Conservation (phyloP, 1,284 basidiomycete genomes). For the Pulveroboletus sp. region DNA sequence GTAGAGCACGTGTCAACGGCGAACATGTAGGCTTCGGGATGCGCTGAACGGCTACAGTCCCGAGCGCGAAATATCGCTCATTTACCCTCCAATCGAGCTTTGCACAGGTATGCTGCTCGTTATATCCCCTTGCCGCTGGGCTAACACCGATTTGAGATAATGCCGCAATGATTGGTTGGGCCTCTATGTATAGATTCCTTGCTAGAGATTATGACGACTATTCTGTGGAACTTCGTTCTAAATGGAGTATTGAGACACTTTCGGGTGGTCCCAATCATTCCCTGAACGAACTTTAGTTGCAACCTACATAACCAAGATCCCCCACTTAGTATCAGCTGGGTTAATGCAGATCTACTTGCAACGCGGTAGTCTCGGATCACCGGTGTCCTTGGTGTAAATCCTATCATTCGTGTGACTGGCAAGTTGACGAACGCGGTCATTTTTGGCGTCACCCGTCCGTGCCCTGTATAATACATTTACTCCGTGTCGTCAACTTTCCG, state of each 20-base stretch:
- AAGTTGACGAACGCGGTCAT: not conserved
- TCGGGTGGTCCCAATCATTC: not conserved
- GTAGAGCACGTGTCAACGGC: not conserved
- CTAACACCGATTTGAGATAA: conserved; percentile 61
- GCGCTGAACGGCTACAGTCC: conserved; percentile 41
- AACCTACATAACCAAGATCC: not conserved
- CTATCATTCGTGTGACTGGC: not conserved
- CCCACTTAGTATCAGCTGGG: not conserved
- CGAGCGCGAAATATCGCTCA: conserved; percentile 40
- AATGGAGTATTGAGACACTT: conserved; percentile 70
- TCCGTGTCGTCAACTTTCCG: not conserved
- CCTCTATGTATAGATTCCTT: conserved; percentile 81
- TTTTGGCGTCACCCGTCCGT: not conserved
- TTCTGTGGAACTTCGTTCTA: conserved; percentile 54
- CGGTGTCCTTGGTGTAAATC: not conserved
- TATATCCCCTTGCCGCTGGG: not conserved
- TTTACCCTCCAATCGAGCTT: conserved; percentile 73
- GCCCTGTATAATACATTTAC: not conserved
- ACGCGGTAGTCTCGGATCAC: not conserved
- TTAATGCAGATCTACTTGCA: not conserved
- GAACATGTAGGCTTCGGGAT: conserved; percentile 43
- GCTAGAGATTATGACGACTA: conserved; percentile 65
- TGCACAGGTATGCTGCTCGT: conserved; percentile 71
- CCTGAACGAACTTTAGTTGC: not conserved
- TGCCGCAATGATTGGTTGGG: conserved; percentile 94